phyloP scores from a whole-genome alignment of 257 asterid species.

The Solanum virginianum region DNA sequence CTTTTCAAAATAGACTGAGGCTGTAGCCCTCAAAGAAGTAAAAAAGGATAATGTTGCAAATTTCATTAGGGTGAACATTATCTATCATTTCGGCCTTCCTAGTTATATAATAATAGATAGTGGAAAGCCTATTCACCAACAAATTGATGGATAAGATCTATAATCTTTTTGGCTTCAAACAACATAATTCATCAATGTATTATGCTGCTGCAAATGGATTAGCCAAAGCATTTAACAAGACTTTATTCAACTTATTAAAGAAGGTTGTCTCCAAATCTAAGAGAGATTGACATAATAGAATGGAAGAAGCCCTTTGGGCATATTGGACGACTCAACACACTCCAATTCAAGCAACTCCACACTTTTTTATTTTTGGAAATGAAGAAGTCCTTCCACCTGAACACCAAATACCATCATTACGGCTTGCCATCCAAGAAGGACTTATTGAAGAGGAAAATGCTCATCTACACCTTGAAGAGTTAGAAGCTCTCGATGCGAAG shows the following conservation, averaged over 20 bases:
- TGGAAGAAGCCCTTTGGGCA: not conserved
- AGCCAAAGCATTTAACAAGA: not conserved
- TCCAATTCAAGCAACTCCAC: not conserved
- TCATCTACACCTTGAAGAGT: not conserved
- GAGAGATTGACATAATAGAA: not conserved
- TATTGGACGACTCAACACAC: not conserved
- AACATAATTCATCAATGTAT: not conserved
- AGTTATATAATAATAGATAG: not conserved
- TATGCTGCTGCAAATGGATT: not conserved
- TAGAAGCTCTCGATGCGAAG: not conserved
- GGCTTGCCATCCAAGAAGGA: not conserved
- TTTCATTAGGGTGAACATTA: not conserved
- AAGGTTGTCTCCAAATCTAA: not conserved
- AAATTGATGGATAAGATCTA: not conserved
- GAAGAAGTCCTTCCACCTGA: not conserved
- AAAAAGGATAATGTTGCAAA: not conserved
- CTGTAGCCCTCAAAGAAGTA: not conserved
- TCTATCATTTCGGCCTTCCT: not conserved
- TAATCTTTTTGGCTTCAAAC: not conserved
- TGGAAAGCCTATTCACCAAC: not conserved
- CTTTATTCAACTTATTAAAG: not conserved
- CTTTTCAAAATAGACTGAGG: not conserved
- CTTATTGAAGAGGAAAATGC: not conserved
- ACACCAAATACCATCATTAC: not conserved
- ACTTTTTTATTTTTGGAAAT: not conserved